phyloP scores from a whole-genome alignment of 352 stramenopile genomes.

The Phytophthora boehmeriae region DNA sequence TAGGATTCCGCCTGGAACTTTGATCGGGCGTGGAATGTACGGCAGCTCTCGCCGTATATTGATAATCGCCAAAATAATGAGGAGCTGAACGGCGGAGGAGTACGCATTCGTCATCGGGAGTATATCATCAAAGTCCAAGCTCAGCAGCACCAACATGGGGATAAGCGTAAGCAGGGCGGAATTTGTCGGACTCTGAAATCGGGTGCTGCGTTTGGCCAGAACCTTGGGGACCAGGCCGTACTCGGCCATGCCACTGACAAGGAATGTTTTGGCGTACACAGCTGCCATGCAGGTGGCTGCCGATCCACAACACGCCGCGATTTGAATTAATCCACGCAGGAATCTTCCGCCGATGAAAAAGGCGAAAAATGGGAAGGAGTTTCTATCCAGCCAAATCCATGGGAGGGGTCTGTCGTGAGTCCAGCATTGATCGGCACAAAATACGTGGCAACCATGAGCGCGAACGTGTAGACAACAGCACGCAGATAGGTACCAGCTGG shows the following conservation, averaged over 20 bases:
- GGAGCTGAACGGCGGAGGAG: slow-evolving; percentile 80
- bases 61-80: slow-evolving; percentile 92
- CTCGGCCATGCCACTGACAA: slow-evolving; percentile 83
- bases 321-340: slow-evolving; percentile 86
- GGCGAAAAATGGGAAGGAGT: slow-evolving; percentile 86
- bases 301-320: slow-evolving; percentile 72
- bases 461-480: slow-evolving; percentile 34
- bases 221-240: slow-evolving; percentile 79
- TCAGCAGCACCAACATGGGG: slow-evolving; percentile 48
- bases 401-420: slow-evolving; percentile 59
- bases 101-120: slow-evolving; percentile 92
- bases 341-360: slow-evolving; percentile 79
- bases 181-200: slow-evolving; percentile 44
- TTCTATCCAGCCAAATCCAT: slow-evolving; percentile 80
- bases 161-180: slow-evolving; percentile 43
- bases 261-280: slow-evolving; percentile 89
- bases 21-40: slow-evolving; percentile 72
- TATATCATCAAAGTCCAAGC: slow-evolving; percentile 71
- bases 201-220: slow-evolving; percentile 59
- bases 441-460: slow-evolving; percentile 36
- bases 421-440: slow-evolving; percentile 72
- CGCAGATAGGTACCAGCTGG: slow-evolving; percentile 71
- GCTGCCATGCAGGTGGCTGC: slow-evolving; percentile 92
- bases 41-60: slow-evolving; percentile 78
- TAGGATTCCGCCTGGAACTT: slow-evolving; percentile 49